Conservation (phyloP, 2,329 filamentous ascomycete species). For the Talaromyces sp. region DNA sequence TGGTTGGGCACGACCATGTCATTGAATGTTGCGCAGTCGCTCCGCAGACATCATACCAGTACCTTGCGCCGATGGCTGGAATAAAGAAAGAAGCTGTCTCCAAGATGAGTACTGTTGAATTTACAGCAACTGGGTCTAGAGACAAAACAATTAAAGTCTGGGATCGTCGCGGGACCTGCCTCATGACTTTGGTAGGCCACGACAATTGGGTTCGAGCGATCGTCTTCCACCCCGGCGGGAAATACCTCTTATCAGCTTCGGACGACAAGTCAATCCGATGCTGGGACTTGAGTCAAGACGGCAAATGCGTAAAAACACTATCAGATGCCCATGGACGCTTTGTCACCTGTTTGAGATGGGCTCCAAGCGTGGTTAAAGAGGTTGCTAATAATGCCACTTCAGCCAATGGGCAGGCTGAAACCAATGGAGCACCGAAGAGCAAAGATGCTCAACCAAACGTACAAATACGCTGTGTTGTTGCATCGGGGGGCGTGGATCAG, state of each 20-base stretch:
- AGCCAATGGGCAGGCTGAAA: conserved; percentile 27
- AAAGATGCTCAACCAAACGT: conserved; percentile 22
- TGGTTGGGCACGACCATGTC: conserved; percentile 80
- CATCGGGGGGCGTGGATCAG: conserved; percentile 78
- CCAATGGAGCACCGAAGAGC: conserved; percentile 50
- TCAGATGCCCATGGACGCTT: conserved; percentile 77
- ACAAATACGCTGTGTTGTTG: conserved; percentile 72
- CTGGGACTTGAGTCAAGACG: conserved; percentile 89
- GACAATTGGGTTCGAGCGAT: conserved; percentile 90
- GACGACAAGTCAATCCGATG: conserved; percentile 91
- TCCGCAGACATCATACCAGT: conserved; percentile 69
- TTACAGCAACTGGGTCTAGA: conserved; percentile 79
- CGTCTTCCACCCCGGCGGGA: conserved; percentile 86
- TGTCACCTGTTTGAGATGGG: conserved; percentile 82
- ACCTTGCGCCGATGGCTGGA: conserved; percentile 71
- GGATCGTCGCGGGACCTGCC: conserved; percentile 76
- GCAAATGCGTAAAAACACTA: conserved; percentile 79
- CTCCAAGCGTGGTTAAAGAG: conserved; percentile 66
- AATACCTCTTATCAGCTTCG: conserved; percentile 76
- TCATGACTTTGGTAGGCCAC: conserved; percentile 80
- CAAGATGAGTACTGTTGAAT: conserved; percentile 68
- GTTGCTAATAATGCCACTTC: conserved; percentile 16
- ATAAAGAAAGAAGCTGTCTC: conserved; percentile 74
- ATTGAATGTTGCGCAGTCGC: conserved; percentile 85
- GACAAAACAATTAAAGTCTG: conserved; percentile 90